Conservation (phyloP, 192 early-diverging fungal genomes). For the Geosiphon pyriformis region DNA sequence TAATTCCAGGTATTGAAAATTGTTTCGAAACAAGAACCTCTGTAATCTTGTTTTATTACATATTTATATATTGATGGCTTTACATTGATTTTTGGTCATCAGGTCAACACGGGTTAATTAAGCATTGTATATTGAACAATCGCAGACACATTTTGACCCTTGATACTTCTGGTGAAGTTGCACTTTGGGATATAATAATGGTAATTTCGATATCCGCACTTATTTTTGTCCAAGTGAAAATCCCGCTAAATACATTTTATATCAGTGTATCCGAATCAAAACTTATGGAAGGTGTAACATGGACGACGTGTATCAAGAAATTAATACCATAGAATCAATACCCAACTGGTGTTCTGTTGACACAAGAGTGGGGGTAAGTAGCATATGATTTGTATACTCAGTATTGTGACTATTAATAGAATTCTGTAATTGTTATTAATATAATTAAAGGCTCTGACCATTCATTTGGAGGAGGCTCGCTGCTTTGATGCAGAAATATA, state of each 20-base stretch:
- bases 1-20: constrained; percentile 30
- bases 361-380: constrained; percentile 76
- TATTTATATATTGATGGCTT: constrained; percentile 11
- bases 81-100: neutral
- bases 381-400: neutral
- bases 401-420: neutral
- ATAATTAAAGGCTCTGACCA: constrained; percentile 58
- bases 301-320: constrained; percentile 49
- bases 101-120: constrained; percentile 61
- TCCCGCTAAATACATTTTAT: constrained; percentile 6
- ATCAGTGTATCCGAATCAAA: constrained; percentile 51
- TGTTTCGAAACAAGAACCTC: too few relatives aligned
- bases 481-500: constrained; percentile 91
- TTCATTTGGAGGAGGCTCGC: constrained; percentile 76
- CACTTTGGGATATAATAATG: constrained; percentile 91
- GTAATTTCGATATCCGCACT: constrained; percentile 40
- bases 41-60: neutral
- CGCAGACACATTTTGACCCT: constrained; percentile 80
- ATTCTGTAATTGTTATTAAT: neutral
- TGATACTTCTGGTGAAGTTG: constrained; percentile 72
- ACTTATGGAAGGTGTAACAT: constrained; percentile 48
- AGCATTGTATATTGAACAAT: constrained; percentile 73
- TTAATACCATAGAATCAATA: constrained; percentile 69
- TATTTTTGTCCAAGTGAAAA: too few relatives aligned
- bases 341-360: constrained; percentile 92